Percentiles rank a stretch among this genome's conserved stretches.
These are phyloP conservation scores for Trichosanthes cucumerina DNA, from an alignment of 306 rosid species.

Conservation along the genomic window DNA sequence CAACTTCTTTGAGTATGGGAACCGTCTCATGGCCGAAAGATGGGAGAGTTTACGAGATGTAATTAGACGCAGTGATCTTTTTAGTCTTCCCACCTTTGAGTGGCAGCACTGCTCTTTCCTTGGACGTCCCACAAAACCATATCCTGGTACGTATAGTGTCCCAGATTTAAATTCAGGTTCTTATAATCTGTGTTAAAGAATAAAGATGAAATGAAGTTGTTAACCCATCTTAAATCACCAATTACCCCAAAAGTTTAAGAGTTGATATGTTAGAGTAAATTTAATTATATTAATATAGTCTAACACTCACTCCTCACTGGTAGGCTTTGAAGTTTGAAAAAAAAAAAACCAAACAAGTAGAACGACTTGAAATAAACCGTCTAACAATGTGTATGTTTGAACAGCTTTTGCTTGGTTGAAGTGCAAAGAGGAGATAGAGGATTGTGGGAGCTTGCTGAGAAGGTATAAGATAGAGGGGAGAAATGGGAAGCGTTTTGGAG, in stretches of 20 bases:
- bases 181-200: not conserved
- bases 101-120: constrained; percentile 36
- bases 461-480: constrained; percentile 32
- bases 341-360: no score
- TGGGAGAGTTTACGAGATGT: constrained; percentile 49
- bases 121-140: constrained; percentile 30
- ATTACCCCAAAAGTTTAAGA: no score
- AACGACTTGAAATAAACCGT: no score
- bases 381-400: not conserved
- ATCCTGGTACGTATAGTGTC: constrained; percentile 26
- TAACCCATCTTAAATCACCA: no score
- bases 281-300: no score
- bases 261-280: no score
- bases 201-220: not conserved
- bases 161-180: not conserved
- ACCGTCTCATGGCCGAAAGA: constrained; percentile 34
- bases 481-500: constrained; percentile 57
- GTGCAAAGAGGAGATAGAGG: constrained; percentile 33
- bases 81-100: constrained; percentile 32
- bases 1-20: constrained; percentile 37
- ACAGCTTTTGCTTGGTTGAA: constrained; percentile 77
- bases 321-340: no score
- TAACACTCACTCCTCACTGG: no score
- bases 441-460: constrained; percentile 28
- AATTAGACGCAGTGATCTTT: constrained; percentile 17